Conservation (phyloP, 495 filamentous ascomycete genomes). For the Xylaria telfairii region DNA sequence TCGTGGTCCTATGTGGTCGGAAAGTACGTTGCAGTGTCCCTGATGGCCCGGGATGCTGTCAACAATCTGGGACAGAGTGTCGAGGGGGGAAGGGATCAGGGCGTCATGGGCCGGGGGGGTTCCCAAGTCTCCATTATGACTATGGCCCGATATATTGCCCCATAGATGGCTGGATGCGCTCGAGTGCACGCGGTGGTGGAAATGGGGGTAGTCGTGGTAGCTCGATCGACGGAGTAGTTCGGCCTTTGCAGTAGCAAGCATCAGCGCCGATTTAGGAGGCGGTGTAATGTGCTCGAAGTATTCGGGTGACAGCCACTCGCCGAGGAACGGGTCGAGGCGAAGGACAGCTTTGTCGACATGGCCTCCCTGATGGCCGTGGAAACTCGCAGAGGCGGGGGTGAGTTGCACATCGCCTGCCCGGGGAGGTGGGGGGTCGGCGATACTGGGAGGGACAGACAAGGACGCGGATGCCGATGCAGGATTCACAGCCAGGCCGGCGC, state of each 20-base stretch:
- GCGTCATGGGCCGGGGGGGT: constrained; percentile 26
- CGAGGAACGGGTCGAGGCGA: constrained; percentile 88
- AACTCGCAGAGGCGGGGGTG: background rate
- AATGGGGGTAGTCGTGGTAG: constrained; percentile 55
- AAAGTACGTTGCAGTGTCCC: constrained; percentile 29
- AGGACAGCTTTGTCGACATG: constrained; percentile 62
- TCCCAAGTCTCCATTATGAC: constrained; percentile 25
- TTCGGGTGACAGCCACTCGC: constrained; percentile 92
- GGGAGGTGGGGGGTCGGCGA: constrained; percentile 36
- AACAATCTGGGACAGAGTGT: constrained; percentile 33
- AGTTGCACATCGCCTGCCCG: constrained; percentile 24
- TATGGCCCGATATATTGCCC: constrained; percentile 33
- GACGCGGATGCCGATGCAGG: constrained; percentile 32
- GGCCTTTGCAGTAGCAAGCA: constrained; percentile 86
- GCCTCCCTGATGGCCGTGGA: background rate
- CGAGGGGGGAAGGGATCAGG: constrained; percentile 29
- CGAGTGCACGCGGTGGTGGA: constrained; percentile 42
- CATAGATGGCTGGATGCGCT: constrained; percentile 45
- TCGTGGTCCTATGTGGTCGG: constrained; percentile 24
- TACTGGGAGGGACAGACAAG: constrained; percentile 37
- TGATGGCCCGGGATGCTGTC: constrained; percentile 36
- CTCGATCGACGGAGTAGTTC: constrained; percentile 78
- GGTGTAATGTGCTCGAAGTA: constrained; percentile 94
- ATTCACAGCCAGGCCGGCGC: constrained; percentile 81
- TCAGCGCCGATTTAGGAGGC: constrained; percentile 81